Evolutionary conservation across 352 stramenopile species (phyloP).

Genomic region (Pythium rhizo-oryzae): DNA sequence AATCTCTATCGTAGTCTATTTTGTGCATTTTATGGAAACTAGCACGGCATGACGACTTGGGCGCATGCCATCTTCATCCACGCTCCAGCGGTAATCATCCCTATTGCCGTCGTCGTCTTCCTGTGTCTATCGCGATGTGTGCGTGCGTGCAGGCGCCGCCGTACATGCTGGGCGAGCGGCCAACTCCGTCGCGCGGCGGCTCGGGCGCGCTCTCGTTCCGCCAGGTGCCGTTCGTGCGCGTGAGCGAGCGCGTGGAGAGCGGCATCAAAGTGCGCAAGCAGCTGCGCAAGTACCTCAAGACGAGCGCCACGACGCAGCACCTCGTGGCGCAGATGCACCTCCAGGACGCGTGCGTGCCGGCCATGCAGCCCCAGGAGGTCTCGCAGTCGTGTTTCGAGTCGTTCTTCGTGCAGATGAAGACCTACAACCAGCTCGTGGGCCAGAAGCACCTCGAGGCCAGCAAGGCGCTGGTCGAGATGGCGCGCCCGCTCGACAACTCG

Average conservation of each 20-base stretch:
- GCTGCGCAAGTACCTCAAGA: slow-evolving; percentile 83
- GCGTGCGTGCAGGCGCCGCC: slow-evolving; percentile 52
- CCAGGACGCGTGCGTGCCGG: slow-evolving; percentile 70
- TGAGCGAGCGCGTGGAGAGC: slow-evolving; percentile 77
- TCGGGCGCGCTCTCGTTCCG: slow-evolving; percentile 61
- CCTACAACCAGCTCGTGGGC: slow-evolving; percentile 80
- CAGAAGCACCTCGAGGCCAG: slow-evolving; percentile 76
- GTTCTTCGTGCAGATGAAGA: slow-evolving; percentile 78
- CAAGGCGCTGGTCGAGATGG: slow-evolving; percentile 81
- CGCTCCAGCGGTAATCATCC: too few species aligned
- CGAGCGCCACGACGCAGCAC: slow-evolving; percentile 72
- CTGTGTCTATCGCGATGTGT: slow-evolving; percentile 18
- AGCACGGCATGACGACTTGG: slow-evolving; percentile 1
- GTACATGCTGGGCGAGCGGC: slow-evolving; percentile 83
- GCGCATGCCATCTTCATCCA: neutral
- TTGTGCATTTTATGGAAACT: neutral
- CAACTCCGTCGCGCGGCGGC: slow-evolving; percentile 54
- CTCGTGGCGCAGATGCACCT: slow-evolving; percentile 82
- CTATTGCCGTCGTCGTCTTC: too few species aligned
- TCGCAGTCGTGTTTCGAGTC: slow-evolving; percentile 77
- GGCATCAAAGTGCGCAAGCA: slow-evolving; percentile 84
- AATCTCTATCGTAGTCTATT: neutral
- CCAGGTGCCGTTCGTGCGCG: slow-evolving; percentile 84
- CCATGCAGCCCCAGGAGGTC: slow-evolving; percentile 82
- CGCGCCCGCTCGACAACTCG: slow-evolving; percentile 73